Percentiles rank a stretch among this genome's conserved stretches.
Evolutionary conservation across 192 early-diverging fungal species (phyloP).

Genomic region (Paraglomus occultum): DNA sequence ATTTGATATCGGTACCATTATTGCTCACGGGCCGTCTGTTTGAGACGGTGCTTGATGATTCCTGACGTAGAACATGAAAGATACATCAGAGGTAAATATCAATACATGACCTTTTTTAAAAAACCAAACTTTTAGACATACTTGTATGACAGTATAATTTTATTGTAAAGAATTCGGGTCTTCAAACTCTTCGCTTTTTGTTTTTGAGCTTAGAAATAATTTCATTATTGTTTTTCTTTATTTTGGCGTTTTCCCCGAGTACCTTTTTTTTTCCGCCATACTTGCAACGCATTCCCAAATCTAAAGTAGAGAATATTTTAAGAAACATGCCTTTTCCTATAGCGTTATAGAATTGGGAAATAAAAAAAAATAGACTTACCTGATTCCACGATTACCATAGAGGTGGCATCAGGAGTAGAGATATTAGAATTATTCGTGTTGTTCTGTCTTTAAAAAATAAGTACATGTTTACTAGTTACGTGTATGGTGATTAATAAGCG

Average conservation of each 20-base stretch:
- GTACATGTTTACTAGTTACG: no score
- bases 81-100: slow-evolving; percentile 11
- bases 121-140: slow-evolving; percentile 12
- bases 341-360: slow-evolving; percentile 5
- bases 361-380: neutral
- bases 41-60: neutral
- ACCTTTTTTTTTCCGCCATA: no score
- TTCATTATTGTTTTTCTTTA: no score
- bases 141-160: slow-evolving; percentile 8
- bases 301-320: slow-evolving; percentile 17
- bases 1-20: no score
- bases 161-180: slow-evolving; percentile 9
- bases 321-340: slow-evolving; percentile 1
- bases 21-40: no score
- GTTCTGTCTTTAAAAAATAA: no score
- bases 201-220: no score
- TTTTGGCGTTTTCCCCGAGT: no score
- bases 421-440: no score
- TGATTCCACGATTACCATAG: neutral
- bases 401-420: no score
- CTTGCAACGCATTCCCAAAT: slow-evolving; percentile 7
- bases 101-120: slow-evolving; percentile 6
- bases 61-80: slow-evolving; percentile 13
- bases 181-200: slow-evolving; percentile 1
- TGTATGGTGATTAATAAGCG: no score